Conservation (phyloP, 495 filamentous ascomycete genomes). For the Hyaloscypha bicolor region DNA sequence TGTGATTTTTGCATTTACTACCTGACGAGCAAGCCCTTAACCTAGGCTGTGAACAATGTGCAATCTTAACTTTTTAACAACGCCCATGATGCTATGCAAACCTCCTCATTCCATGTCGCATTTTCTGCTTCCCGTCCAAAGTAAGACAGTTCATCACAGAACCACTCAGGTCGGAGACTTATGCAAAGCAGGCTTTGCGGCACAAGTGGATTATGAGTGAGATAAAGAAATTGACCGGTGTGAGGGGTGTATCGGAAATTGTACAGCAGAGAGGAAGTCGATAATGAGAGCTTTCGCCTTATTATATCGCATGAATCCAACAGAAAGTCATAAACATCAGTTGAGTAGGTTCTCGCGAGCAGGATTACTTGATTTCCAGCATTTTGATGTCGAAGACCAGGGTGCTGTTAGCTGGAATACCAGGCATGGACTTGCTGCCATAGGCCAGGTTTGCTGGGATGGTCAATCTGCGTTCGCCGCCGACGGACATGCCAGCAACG, state of each 20-base stretch:
- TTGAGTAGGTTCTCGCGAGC: background rate
- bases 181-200: constrained; percentile 24
- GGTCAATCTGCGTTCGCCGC: constrained; percentile 88
- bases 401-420: constrained; percentile 87
- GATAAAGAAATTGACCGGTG: constrained; percentile 35
- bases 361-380: constrained; percentile 62
- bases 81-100: constrained; percentile 36
- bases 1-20: constrained; percentile 22
- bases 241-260: constrained; percentile 35
- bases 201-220: constrained; percentile 34
- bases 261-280: constrained; percentile 28
- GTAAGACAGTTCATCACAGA: constrained; percentile 32
- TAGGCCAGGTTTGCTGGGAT: constrained; percentile 87
- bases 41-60: constrained; percentile 14
- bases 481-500: constrained; percentile 85
- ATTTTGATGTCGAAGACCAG: constrained; percentile 93
- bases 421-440: constrained; percentile 74
- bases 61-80: constrained; percentile 29
- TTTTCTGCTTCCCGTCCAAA: constrained; percentile 25
- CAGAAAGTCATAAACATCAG: constrained; percentile 7
- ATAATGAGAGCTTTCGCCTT: constrained; percentile 21
- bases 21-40: constrained; percentile 11
- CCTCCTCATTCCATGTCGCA: constrained; percentile 35
- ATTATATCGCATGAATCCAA: constrained; percentile 28
- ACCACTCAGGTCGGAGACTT: constrained; percentile 34